Conservation (phyloP, 2,329 filamentous ascomycete genomes). For the Thermoascus crustaceus region DNA sequence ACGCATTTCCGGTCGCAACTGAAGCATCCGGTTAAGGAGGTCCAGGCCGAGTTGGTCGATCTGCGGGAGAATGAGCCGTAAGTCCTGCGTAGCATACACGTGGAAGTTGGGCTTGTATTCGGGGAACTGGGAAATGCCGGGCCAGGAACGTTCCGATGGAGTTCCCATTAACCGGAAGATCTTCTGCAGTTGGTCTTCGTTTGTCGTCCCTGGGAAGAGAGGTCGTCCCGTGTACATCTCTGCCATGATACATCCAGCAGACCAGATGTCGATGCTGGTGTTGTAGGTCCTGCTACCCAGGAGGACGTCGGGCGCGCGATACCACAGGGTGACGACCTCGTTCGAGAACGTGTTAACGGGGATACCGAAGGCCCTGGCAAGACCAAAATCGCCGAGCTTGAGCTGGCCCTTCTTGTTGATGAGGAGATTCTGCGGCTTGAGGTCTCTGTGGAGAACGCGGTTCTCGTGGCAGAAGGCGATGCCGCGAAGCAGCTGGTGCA, state of each 20-base stretch:
- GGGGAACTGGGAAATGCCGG: conserved; percentile 87
- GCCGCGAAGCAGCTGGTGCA: conserved; percentile 92
- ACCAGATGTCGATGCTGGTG: conserved; percentile 99
- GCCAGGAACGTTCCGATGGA: conserved; percentile 90
- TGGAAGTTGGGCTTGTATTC: conserved; percentile 96
- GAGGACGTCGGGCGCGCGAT: conserved; percentile 90
- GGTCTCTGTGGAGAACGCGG: conserved; percentile 84
- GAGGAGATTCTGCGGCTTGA: conserved; percentile 93
- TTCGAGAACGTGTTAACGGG: conserved; percentile 98
- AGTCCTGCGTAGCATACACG: conserved; percentile 86
- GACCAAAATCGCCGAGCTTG: conserved; percentile 89
- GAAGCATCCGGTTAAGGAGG: conserved; percentile 81
- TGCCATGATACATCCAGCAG: conserved; percentile 97
- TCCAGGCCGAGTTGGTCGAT: conserved; percentile 84
- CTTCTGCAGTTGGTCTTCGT: conserved; percentile 92
- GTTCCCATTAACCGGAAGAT: conserved; percentile 99
- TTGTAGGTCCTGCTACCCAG: conserved; percentile 94
- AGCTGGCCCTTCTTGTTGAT: conserved; percentile 87
- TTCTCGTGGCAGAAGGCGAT: conserved; percentile 99
- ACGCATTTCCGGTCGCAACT: conserved; percentile 82
- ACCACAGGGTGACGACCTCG: conserved; percentile 96
- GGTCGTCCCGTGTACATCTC: conserved; percentile 98
- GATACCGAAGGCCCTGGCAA: conserved; percentile 90
- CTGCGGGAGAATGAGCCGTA: conserved; percentile 77
- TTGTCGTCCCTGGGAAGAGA: conserved; percentile 93